Base-by-base conservation (phyloP, 371 early-diverging fungal species). In the Mortierella sp. region DNA sequence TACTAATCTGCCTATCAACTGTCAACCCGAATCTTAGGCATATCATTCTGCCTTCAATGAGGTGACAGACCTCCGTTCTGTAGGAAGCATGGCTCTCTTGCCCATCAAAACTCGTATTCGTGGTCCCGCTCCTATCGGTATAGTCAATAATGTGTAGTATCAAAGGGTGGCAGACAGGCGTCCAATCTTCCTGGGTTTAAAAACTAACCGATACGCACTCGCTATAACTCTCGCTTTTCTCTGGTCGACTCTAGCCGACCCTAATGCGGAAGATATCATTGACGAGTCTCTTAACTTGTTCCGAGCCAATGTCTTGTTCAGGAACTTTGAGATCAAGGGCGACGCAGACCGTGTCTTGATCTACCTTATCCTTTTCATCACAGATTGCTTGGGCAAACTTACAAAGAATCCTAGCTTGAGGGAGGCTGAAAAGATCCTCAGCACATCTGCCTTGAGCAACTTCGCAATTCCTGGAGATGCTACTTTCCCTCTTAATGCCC, bases 281-380 rank as follows among this genome's bases (percentile, higher is more conserved):
- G 98, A 98, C 74, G 99, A 99, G 84, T 95, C 97, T 22, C 82
- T 99, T 61, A 90, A 89, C 72, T 84, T 97, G 65, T 99, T 96
- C 88, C 93, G 97, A 48, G 96, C 98, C 74, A 99, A 99, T 88
- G 94, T 95, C 83, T 89, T 98, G 57, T 99, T 97, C 90, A 93
- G 96, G 72, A 98, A 98, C 90, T 99, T 97, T 90, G 98, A 99
- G 83, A 96, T 99, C 85, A 94, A 97, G 81, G 98, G 98, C 48
- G 86, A 86, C 62, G 95, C 91, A 53, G 99, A 99, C 86, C 92
- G 98, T 43, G 92, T 96, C 38, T 87, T 99, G 52, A 97, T 99
- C 77, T 99, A 99, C 86, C 78, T 95, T 21, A 95, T 95, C 58
- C 89, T 99, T 43, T 97, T 93, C 84, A 96, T 97, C 74, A 94